Conservation (phyloP, 1,139 yeast species). For the Suhomyces wounanorum region DNA sequence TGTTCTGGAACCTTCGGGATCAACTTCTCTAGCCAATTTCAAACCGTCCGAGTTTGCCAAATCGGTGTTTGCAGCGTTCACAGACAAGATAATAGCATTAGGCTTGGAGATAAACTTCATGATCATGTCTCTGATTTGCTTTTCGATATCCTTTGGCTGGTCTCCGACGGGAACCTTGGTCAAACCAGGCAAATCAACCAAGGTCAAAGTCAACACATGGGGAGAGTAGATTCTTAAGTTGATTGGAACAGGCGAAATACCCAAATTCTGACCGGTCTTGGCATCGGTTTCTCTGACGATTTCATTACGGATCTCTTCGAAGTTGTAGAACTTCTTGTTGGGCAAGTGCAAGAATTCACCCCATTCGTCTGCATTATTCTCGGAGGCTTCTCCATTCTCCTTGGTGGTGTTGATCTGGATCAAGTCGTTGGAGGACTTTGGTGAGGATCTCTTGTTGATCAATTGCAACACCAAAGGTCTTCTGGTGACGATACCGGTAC, state of each 20-base stretch:
- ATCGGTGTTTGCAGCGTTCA: slow-evolving; percentile 96
- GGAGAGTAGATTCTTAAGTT: slow-evolving; percentile 95
- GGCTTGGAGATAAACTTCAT: slow-evolving; percentile 93
- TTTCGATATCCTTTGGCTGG: slow-evolving; percentile 97
- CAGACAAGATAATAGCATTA: slow-evolving; percentile 92
- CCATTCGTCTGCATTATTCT: slow-evolving; percentile 92
- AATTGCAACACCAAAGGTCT: slow-evolving; percentile 77
- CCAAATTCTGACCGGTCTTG: slow-evolving; percentile 88
- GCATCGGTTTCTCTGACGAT: slow-evolving; percentile 93
- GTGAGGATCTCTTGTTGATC: slow-evolving; percentile 57
- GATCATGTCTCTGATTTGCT: slow-evolving; percentile 91
- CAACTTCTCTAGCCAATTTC: slow-evolving; percentile 95
- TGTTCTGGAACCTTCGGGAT: slow-evolving; percentile 95
- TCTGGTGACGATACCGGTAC: slow-evolving; percentile 81
- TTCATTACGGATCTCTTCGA: slow-evolving; percentile 88
- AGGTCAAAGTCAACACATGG: slow-evolving; percentile 89
- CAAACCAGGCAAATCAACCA: slow-evolving; percentile 96
- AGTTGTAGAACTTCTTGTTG: slow-evolving; percentile 81
- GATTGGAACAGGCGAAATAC: slow-evolving; percentile 90
- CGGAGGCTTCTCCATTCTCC: slow-evolving; percentile 52
- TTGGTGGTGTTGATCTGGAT: slow-evolving; percentile 37
- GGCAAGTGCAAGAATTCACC: slow-evolving; percentile 96
- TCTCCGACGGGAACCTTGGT: slow-evolving; percentile 99
- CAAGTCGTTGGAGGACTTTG: slow-evolving; percentile 29
- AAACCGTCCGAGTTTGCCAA: slow-evolving; percentile 97